phyloP scores from a whole-genome alignment of 2,329 filamentous ascomycete species.

The Beauveria rudraprayagi region DNA sequence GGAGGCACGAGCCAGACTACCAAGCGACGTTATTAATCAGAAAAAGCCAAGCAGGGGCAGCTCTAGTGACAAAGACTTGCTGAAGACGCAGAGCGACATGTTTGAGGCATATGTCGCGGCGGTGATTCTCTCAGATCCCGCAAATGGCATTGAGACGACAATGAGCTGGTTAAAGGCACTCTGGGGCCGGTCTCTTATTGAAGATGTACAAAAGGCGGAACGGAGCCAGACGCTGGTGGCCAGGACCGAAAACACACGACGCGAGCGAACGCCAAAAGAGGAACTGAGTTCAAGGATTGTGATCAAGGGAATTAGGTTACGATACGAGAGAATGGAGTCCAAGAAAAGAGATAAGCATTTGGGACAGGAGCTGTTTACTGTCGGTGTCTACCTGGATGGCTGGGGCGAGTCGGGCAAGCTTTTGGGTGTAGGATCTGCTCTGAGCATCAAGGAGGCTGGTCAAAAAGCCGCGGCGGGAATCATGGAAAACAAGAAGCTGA shows the following conservation, averaged over 20 bases:
- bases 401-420: conserved; percentile 57
- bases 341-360: conserved; percentile 46
- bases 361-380: conserved; percentile 50
- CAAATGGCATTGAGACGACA: conserved; percentile 51
- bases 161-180: conserved; percentile 66
- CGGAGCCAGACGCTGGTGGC: conserved; percentile 15
- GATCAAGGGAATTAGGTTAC: conserved; percentile 48
- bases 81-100: conserved; percentile 75
- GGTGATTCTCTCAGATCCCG: conserved; percentile 59
- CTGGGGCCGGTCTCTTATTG: conserved; percentile 59
- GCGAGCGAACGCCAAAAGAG: conserved; percentile 21
- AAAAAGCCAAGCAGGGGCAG: conserved; percentile 18
- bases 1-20: conserved; percentile 53
- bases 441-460: conserved; percentile 63
- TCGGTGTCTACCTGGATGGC: conserved; percentile 58
- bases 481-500: conserved; percentile 57
- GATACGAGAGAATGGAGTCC: conserved; percentile 49
- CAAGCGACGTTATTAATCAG: conserved; percentile 30
- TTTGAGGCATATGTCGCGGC: conserved; percentile 89
- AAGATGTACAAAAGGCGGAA: conserved; percentile 40
- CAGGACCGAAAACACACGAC: conserved; percentile 8
- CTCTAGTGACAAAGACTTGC: conserved; percentile 43
- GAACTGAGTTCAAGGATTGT: conserved; percentile 34
- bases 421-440: conserved; percentile 55
- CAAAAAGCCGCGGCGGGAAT: conserved; percentile 57